Evolutionary conservation across 106 monocot species (phyloP), one percentile per base, ranked within the genome.

Genomic region (Phalaenopsis aphrodite): DNA sequence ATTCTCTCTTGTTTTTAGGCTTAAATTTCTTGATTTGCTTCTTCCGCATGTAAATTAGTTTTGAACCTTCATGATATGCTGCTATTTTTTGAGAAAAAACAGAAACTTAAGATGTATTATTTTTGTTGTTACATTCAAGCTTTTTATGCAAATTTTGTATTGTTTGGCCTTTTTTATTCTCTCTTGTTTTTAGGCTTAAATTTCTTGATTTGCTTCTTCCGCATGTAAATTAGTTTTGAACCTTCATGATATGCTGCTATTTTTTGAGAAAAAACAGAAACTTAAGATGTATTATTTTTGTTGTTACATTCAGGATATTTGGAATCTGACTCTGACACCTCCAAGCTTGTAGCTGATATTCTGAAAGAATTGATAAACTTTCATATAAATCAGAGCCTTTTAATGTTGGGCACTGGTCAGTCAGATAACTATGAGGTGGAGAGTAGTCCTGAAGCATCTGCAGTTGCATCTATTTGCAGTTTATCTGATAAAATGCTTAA

Each of bases 301-400:
- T 12, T 77, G 41, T 2, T 55, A 81, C 46, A 56, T 89, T 72
- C 91, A 99, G 98, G 91, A 73, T 87, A 83, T 80, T 79, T 94
- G 23, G 41, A 21, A 84, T 81, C 81, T 68, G 86, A 88, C 76
- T 78, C 39, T 42, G 71, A 81, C 80, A 82, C 81, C 56, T 85
- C 91, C 19, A 84, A 89, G 79, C 78, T 72, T 77, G 81, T 74
- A 78, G 94, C 85, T 1, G 42, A 72, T 83, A 81, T 94, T 69
- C 85, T 99, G 72, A 87, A 83, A 88, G 93, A 93, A 75, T 83
- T 88, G 57, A 88, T 95, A 68, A 86, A 64, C 43, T 79, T 75
- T 72, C 82, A 87, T 83, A 74, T 93, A 77, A 79, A 89, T 76
- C 71, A 65, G 45, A 85, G 79, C 57, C 8, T 75, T 45, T 85